These are phyloP conservation scores for Naganishia albida DNA, from an alignment of 1,284 basidiomycete genomes.

Conservation along the genomic window DNA sequence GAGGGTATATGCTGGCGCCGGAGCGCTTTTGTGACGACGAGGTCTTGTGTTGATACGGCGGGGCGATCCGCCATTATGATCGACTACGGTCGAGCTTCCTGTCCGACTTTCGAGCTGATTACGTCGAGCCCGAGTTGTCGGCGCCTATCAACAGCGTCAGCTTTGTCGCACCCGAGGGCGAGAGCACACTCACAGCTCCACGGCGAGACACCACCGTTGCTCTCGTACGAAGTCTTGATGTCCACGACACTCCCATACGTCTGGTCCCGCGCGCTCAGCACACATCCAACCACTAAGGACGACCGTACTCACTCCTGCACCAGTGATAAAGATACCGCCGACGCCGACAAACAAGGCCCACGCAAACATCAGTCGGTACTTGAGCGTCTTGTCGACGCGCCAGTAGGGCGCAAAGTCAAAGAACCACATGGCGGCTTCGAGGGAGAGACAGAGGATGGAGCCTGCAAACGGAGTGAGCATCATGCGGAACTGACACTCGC, in stretches of 20 bases:
- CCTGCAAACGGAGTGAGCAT: neutral
- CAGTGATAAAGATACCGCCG: conserved; percentile 22
- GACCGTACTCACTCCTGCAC: conserved; percentile 21
- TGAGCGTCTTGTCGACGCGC: conserved; percentile 5
- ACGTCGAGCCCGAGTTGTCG: conserved; percentile 24
- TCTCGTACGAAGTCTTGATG: conserved; percentile 25
- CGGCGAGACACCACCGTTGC: conserved; percentile 5
- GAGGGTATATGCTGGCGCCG: too few species aligned
- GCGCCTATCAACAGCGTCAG: conserved; percentile 11
- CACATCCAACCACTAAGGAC: too few species aligned
- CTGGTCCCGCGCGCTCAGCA: neutral
- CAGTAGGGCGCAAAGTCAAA: conserved; percentile 18
- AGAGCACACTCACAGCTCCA: conserved; percentile 15
- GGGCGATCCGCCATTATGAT: too few species aligned
- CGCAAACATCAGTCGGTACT: conserved; percentile 17
- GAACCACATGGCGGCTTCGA: conserved; percentile 28
- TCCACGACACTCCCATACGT: conserved; percentile 26
- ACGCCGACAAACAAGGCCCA: conserved; percentile 10
- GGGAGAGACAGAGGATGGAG: neutral
- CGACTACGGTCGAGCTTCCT: too few species aligned
- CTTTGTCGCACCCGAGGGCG: too few species aligned
- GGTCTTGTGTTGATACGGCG: too few species aligned
- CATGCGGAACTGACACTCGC: too few species aligned
- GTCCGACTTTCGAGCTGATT: neutral
- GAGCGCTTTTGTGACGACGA: neutral